Conservation (phyloP, 2,329 filamentous ascomycete genomes). For the Hypoxylon sp. region DNA sequence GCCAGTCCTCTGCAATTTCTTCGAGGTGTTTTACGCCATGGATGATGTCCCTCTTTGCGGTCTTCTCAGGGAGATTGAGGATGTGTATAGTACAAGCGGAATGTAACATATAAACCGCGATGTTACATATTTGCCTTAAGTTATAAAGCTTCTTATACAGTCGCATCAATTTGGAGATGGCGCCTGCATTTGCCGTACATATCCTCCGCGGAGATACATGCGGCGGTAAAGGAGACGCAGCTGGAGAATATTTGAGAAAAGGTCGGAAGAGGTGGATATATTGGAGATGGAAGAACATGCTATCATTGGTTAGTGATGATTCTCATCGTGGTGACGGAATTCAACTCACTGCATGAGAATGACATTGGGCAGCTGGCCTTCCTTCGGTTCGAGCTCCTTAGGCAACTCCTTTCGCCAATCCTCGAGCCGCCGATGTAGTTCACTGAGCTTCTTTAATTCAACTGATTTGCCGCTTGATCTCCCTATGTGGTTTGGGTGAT, state of each 20-base stretch:
- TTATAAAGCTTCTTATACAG: constrained; percentile 94
- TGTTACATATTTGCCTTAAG: constrained; percentile 93
- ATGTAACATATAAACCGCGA: constrained; percentile 95
- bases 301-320: constrained; percentile 56
- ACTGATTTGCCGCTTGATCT: constrained; percentile 78
- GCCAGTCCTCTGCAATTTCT: constrained; percentile 95
- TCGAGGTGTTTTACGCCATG: constrained; percentile 93
- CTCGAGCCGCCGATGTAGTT: constrained; percentile 89
- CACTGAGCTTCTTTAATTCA: constrained; percentile 92
- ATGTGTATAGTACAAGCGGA: constrained; percentile 95
- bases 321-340: neutral
- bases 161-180: constrained; percentile 93
- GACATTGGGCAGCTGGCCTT: constrained; percentile 89
- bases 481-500: constrained; percentile 79
- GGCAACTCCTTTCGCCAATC: constrained; percentile 89
- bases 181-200: constrained; percentile 88
- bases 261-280: constrained; percentile 97
- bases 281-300: constrained; percentile 97
- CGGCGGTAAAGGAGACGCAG: constrained; percentile 82
- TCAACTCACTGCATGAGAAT: constrained; percentile 82
- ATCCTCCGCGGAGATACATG: constrained; percentile 92
- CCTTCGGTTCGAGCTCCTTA: constrained; percentile 87
- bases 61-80: constrained; percentile 92
- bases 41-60: constrained; percentile 87
- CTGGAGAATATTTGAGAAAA: constrained; percentile 89